phyloP scores from a whole-genome alignment of 2,329 filamentous ascomycete species.

The Trichoderma aggressivum region DNA sequence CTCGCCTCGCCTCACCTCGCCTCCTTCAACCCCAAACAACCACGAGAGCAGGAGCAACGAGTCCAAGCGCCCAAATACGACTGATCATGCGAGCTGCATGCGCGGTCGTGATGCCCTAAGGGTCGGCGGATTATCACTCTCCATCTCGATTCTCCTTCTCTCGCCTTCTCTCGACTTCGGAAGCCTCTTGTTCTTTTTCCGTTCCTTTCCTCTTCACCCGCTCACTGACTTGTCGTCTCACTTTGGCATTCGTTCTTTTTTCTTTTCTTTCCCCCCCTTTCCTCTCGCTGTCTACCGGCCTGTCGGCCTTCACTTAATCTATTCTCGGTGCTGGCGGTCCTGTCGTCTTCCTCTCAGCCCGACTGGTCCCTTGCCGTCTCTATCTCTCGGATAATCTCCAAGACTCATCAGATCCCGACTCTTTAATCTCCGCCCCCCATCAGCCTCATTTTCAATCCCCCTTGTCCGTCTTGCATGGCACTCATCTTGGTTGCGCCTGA shows the following conservation, averaged over 20 bases:
- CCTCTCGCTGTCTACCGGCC: neutral
- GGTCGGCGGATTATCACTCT: conserved; percentile 2
- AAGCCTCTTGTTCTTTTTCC: neutral
- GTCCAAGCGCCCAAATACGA: conserved; percentile 13
- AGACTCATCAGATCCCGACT: conserved; percentile 7
- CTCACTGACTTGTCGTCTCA: neutral
- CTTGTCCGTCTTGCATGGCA: conserved; percentile 15
- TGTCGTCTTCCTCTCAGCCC: neutral
- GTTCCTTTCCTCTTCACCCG: neutral
- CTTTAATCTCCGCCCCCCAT: conserved; percentile 9
- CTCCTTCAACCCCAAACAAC: neutral
- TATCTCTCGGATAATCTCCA: conserved; percentile 3
- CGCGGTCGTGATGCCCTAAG: conserved; percentile 13
- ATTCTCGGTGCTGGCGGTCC: neutral
- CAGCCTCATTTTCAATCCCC: conserved; percentile 3
- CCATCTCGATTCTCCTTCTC: neutral
- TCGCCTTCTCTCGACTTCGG: neutral
- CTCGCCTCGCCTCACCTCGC: neutral
- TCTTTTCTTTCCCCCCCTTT: neutral
- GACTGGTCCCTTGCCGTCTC: neutral
- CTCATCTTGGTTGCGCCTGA: neutral
- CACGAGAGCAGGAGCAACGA: neutral
- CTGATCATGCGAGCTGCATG: conserved; percentile 14
- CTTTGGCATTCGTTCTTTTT: neutral
- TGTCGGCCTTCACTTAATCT: neutral